Evolutionary conservation across 345 rosid species (phyloP).

Genomic region (Sisymbrium altissimum): DNA sequence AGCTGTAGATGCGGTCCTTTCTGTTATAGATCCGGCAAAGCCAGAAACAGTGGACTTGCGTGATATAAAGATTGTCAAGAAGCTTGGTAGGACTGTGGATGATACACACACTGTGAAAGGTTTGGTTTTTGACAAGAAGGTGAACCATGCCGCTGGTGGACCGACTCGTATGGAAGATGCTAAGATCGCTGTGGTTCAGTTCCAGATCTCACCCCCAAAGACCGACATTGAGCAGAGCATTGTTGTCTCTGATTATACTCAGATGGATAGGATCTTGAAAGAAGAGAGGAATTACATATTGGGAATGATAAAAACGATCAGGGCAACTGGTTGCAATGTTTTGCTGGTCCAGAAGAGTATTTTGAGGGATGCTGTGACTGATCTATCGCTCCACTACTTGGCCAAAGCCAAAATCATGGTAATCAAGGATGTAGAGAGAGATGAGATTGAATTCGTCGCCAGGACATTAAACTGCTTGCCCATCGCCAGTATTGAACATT

Average conservation of each 20-base stretch:
- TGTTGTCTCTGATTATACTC: conserved; percentile 90
- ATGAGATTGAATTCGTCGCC: conserved; percentile 92
- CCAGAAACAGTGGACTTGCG: conserved; percentile 82
- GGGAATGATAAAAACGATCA: conserved; percentile 97
- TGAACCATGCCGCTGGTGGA: conserved; percentile 88
- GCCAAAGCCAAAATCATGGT: conserved; percentile 94
- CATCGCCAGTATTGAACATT: conserved; percentile 89
- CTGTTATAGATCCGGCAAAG: conserved; percentile 73
- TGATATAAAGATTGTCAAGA: conserved; percentile 91
- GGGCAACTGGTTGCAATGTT: conserved; percentile 85
- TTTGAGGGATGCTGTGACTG: conserved; percentile 96
- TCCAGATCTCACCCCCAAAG: conserved; percentile 95
- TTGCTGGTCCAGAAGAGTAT: conserved; percentile 96
- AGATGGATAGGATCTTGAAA: conserved; percentile 98
- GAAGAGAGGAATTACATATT: conserved; percentile 95
- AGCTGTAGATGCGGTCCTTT: conserved; percentile 84
- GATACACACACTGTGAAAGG: conserved; percentile 89
- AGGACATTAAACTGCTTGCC: conserved; percentile 96
- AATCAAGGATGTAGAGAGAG: conserved; percentile 92
- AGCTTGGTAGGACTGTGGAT: conserved; percentile 99
- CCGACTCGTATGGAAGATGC: conserved; percentile 85
- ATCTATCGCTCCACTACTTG: conserved; percentile 83
- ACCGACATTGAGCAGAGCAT: conserved; percentile 98
- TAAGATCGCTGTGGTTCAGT: conserved; percentile 92
- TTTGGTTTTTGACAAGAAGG: conserved; percentile 90